Conservation (phyloP, 176 grass and related monocot genomes). For the Themeda triandra region DNA sequence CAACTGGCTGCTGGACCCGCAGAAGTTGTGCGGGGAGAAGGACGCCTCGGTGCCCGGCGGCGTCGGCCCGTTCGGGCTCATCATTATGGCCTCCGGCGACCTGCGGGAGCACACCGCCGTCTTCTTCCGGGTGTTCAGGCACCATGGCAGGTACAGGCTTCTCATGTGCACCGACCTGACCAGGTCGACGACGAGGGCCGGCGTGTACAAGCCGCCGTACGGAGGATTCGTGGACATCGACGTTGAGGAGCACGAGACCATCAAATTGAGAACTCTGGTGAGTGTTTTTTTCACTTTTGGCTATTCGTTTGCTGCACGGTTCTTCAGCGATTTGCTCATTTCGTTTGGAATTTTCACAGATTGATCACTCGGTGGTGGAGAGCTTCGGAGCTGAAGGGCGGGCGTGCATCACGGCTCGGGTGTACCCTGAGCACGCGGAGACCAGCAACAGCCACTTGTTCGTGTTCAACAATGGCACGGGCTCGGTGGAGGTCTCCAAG, state of each 20-base stretch:
- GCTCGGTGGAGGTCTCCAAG: conserved; percentile 33
- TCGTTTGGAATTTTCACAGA: conserved; percentile 14
- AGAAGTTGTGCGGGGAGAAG: conserved; percentile 49
- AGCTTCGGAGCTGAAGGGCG: conserved; percentile 54
- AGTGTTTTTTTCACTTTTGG: background rate
- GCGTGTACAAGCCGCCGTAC: conserved; percentile 45
- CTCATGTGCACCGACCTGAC: conserved; percentile 71
- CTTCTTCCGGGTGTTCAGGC: conserved; percentile 70
- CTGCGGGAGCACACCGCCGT: conserved; percentile 63
- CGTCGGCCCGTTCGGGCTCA: conserved; percentile 72
- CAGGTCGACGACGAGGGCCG: conserved; percentile 41
- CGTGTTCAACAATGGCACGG: conserved; percentile 61
- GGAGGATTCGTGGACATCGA: conserved; percentile 69
- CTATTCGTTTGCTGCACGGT: background rate
- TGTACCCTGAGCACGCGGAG: conserved; percentile 53
- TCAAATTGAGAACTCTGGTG: conserved; percentile 81
- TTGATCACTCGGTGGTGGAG: conserved; percentile 82
- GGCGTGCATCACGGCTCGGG: conserved; percentile 60
- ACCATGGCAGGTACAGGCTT: conserved; percentile 29
- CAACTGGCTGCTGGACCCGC: conserved; percentile 47
- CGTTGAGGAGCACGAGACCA: conserved; percentile 34
- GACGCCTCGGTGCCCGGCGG: conserved; percentile 53
- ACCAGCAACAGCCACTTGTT: conserved; percentile 33
- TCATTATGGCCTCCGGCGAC: conserved; percentile 58
- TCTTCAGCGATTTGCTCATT: too few relatives aligned